Evolutionary conservation across 2,329 filamentous ascomycete genomes (phyloP), one percentile per base, ranked within the genome.

Genomic region (Chrysoporthe cubensis): DNA sequence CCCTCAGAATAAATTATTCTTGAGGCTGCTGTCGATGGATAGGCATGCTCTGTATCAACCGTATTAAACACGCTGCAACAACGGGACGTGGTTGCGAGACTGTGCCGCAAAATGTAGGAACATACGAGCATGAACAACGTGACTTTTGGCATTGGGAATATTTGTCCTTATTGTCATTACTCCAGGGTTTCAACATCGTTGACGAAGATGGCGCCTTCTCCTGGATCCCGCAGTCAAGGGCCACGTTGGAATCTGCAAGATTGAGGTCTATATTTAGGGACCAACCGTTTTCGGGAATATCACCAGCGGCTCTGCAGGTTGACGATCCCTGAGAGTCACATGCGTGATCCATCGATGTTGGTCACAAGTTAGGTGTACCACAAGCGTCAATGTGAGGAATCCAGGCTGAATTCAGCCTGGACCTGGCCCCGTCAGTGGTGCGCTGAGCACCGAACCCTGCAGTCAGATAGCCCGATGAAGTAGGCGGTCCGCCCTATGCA

Each of bases 231-330:
- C 48, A 52, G 48, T 26, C n/a, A 26, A 52, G 48, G 48, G 48
- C 48, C 21, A 57, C 34, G 32, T 57, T 57, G 52, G 13, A 57
- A 37, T 57, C 11, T 57, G 3, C 13, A 32, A 32, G 26, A 1
- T 32, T 52, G 48, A 26, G 52, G 52, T 57, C 32, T 37, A 40
- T 57, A 14, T 57, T 37, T 57, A 37, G 52, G 32, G 32, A 57
- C 32, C 52, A 57, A 57, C 32, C 32, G 52, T 14, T 14, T 37
- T 57, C 52, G 52, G 34, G 52, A 32, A 37, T 57, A 4, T n/a
- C 32, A 37, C 52, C 8, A 26, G 26, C 48, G 48, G 48, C 9
- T 52, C 48, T 52, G 48, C 21, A 52, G 48, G 21, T 52, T 52
- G 48, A 52, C 48, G 48, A 52, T 52, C 48, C 48, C 6, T 50